Evolutionary conservation across 2,329 filamentous ascomycete genomes (phyloP).

Genomic region (Cladosporium halotolerans): DNA sequence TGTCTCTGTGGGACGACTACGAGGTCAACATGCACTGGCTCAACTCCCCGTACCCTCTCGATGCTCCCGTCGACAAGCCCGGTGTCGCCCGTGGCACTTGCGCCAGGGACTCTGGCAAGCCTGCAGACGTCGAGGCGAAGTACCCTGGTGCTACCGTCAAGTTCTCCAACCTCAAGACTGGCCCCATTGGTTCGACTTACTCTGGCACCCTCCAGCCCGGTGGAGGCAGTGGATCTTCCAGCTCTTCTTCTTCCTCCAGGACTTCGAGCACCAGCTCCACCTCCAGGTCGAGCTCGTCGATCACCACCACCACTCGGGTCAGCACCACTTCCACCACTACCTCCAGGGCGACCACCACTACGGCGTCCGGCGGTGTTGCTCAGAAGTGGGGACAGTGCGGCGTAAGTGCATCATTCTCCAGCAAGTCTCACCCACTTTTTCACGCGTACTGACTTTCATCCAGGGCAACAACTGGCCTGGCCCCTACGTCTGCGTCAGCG

Average conservation of each 20-base stretch:
- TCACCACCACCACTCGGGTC: slow-evolving; percentile 1
- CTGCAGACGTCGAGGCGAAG: slow-evolving; percentile 41
- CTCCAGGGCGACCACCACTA: slow-evolving; percentile 1
- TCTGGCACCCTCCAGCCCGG: slow-evolving; percentile 4
- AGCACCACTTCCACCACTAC: not conserved
- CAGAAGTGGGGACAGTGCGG: slow-evolving; percentile 11
- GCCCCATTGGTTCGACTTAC: slow-evolving; percentile 53
- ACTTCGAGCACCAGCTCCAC: slow-evolving; percentile 1
- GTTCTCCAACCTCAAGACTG: slow-evolving; percentile 54
- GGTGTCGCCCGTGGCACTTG: slow-evolving; percentile 48
- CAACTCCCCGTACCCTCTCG: slow-evolving; percentile 40
- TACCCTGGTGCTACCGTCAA: slow-evolving; percentile 46
- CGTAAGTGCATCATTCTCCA: not conserved
- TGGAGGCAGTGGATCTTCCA: slow-evolving; percentile 1
- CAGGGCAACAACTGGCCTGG: slow-evolving; percentile 26
- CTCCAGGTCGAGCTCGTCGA: not conserved
- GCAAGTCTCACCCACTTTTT: not conserved
- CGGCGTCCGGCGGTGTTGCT: not conserved
- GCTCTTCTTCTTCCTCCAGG: slow-evolving; percentile 15
- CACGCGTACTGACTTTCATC: not conserved
- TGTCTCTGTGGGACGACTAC: slow-evolving; percentile 63
- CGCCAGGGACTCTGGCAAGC: slow-evolving; percentile 47
- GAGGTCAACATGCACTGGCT: slow-evolving; percentile 68
- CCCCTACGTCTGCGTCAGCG: slow-evolving; percentile 25
- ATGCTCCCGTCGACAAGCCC: slow-evolving; percentile 19